phyloP scores from a whole-genome alignment of 2,329 filamentous ascomycete species.

The Colletotrichum salicis region DNA sequence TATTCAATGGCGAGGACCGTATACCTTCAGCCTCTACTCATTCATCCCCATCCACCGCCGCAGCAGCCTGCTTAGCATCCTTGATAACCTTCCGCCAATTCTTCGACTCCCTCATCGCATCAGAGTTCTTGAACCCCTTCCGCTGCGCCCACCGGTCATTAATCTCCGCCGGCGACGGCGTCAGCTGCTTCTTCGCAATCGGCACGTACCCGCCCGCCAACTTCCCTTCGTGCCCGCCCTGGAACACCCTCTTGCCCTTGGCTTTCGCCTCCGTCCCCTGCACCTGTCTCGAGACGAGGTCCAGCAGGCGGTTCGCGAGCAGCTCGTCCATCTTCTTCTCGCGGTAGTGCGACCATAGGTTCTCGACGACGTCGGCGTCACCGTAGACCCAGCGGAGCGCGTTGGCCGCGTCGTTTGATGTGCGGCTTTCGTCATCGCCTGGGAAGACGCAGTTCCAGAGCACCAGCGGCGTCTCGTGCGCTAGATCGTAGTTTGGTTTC shows the following conservation, averaged over 20 bases:
- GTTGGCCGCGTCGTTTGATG: conserved; percentile 57
- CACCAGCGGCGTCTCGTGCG: conserved; percentile 87
- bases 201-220: conserved; percentile 65
- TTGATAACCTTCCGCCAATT: conserved; percentile 32
- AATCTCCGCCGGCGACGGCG: conserved; percentile 63
- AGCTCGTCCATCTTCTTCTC: conserved; percentile 90
- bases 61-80: conserved; percentile 20
- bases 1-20: neutral
- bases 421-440: conserved; percentile 47
- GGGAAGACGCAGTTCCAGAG: conserved; percentile 97
- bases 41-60: conserved; percentile 17
- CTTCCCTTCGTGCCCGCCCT: conserved; percentile 64
- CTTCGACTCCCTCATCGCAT: conserved; percentile 54
- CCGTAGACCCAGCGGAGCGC: conserved; percentile 79
- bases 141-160: conserved; percentile 71
- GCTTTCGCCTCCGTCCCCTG: neutral
- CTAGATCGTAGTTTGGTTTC: conserved; percentile 91
- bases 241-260: conserved; percentile 55
- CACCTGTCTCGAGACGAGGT: conserved; percentile 61
- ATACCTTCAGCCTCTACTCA: neutral
- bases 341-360: conserved; percentile 86
- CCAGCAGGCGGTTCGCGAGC: conserved; percentile 78
- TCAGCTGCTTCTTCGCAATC: conserved; percentile 60
- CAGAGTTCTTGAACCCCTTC: conserved; percentile 65
- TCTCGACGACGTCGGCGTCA: conserved; percentile 75